phyloP scores from a whole-genome alignment of 2,329 filamentous ascomycete genomes.

The Neopestalotiopsis rosae region DNA sequence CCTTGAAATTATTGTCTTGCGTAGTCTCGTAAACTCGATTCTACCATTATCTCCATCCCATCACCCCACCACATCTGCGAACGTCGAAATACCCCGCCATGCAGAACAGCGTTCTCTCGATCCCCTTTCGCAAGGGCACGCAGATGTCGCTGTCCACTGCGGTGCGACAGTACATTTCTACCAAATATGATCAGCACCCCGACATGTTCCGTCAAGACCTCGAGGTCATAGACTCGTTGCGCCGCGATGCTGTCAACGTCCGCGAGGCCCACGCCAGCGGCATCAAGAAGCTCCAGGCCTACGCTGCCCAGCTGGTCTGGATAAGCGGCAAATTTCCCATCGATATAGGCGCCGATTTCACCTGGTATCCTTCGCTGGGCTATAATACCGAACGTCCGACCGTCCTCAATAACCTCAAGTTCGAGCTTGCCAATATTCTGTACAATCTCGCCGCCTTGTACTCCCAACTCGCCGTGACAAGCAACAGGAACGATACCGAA shows the following conservation, averaged over 20 bases:
- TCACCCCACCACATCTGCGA: constrained; percentile 18
- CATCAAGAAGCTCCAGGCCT: constrained; percentile 84
- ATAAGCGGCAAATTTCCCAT: constrained; percentile 95
- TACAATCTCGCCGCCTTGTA: constrained; percentile 95
- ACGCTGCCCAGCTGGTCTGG: constrained; percentile 92
- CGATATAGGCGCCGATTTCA: constrained; percentile 93
- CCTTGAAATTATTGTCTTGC: not conserved
- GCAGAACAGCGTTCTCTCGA: constrained; percentile 68
- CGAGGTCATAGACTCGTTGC: constrained; percentile 81
- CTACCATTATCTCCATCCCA: not conserved
- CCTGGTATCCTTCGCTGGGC: constrained; percentile 92
- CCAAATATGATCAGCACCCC: constrained; percentile 98
- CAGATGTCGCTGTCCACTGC: constrained; percentile 79
- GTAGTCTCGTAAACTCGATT: not conserved
- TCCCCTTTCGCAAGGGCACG: constrained; percentile 88
- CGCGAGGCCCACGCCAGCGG: constrained; percentile 88
- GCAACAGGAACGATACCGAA: constrained; percentile 78
- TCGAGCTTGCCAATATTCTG: constrained; percentile 90
- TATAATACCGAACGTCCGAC: constrained; percentile 82
- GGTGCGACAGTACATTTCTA: constrained; percentile 94
- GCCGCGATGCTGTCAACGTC: constrained; percentile 85
- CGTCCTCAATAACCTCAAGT: constrained; percentile 69
- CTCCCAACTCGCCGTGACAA: constrained; percentile 84
- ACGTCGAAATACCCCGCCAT: constrained; percentile 24
- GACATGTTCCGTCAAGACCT: constrained; percentile 93